Evolutionary conservation across 2,329 filamentous ascomycete species (phyloP).

Genomic region (Aspergillus sp.): DNA sequence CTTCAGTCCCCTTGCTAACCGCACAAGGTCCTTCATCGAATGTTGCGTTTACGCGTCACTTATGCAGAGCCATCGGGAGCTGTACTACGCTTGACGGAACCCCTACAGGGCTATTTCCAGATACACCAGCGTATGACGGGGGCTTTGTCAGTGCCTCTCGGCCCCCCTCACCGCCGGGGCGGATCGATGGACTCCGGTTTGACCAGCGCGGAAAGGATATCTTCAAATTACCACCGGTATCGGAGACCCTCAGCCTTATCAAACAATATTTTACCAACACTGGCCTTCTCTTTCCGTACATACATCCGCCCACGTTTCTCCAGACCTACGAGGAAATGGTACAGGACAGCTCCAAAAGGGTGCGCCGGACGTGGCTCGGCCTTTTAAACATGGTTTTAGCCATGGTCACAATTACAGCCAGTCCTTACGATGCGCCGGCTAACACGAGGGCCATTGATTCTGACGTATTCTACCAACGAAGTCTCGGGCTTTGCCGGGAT

Average conservation of each 20-base stretch:
- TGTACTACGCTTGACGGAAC: background rate
- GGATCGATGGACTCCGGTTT: no score
- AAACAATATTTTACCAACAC: constrained; percentile 26
- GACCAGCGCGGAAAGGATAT: background rate
- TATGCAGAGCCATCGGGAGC: constrained; percentile 21
- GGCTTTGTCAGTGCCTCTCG: constrained; percentile 22
- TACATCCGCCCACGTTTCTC: constrained; percentile 18
- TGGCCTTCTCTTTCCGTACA: constrained; percentile 27
- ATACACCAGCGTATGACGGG: constrained; percentile 11
- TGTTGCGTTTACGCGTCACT: constrained; percentile 25
- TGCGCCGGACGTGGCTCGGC: constrained; percentile 33
- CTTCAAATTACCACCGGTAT: constrained; percentile 15
- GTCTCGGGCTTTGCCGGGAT: background rate
- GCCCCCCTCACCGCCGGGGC: background rate
- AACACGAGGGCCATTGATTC: background rate
- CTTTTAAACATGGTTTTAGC: constrained; percentile 32
- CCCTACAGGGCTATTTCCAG: no score
- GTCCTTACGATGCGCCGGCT: background rate
- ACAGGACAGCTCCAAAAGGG: constrained; percentile 18
- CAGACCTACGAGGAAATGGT: constrained; percentile 24
- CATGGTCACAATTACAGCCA: constrained; percentile 17
- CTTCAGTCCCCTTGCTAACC: background rate
- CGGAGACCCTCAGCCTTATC: constrained; percentile 20
- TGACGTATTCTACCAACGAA: background rate
- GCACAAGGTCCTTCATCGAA: constrained; percentile 24